Percentiles rank a stretch among this genome's conserved stretches.
Evolutionary conservation across 257 asterid species (phyloP).

Genomic region (Solanum bukasovii): DNA sequence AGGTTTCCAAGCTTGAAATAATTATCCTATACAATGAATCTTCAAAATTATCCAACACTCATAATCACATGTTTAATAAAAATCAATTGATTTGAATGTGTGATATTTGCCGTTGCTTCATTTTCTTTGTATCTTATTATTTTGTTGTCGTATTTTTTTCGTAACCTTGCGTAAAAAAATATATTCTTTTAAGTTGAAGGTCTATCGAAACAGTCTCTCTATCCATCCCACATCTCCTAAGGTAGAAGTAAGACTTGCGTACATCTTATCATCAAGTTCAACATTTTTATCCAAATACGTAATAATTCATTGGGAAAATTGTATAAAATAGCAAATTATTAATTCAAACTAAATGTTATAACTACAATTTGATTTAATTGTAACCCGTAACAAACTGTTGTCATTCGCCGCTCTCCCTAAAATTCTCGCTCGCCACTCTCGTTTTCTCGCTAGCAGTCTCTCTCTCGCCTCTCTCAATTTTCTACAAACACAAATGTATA

Average conservation of each 20-base stretch:
- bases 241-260: no score
- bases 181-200: not conserved
- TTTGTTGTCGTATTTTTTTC: not conserved
- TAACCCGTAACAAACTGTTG: no score
- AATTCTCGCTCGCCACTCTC: no score
- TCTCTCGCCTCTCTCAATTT: no score
- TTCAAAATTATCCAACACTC: not conserved
- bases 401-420: no score
- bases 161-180: accelerated
- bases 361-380: no score
- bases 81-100: not conserved
- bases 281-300: not conserved
- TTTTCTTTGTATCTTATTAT: not conserved
- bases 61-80: not conserved
- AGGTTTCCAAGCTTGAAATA: not conserved
- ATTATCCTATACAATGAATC: not conserved
- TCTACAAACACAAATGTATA: no score
- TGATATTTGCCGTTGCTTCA: not conserved
- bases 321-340: no score
- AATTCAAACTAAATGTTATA: no score
- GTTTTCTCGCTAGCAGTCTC: no score
- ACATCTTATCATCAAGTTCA: not conserved
- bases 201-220: not conserved
- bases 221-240: no score
- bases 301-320: not conserved